Evolutionary conservation across 768 basidiomycete genomes (phyloP), one percentile per base, ranked within the genome.

Genomic region (Phaeolepiota aurea): DNA sequence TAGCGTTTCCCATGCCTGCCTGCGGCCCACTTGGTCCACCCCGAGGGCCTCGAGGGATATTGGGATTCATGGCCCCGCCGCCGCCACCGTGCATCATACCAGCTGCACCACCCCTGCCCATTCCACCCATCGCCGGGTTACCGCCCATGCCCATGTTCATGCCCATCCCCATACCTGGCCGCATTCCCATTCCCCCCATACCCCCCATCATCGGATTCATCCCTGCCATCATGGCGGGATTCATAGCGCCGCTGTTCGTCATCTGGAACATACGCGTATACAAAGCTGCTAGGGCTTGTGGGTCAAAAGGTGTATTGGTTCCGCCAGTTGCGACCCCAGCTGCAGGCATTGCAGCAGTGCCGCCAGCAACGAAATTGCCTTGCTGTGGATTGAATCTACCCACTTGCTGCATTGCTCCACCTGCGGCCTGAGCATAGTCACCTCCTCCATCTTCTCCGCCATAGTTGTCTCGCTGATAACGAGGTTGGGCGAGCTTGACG

Each of bases 181-280:
- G 61, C 32, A 50, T 50, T 14, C 57, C 58, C 44, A 60, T 61
- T 19, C 51, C 62, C 22, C 63, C 66, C 62, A 66, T 65, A 3
- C 59, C 63, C 48, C 67, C 69, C 41, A 62, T 62, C 52, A 67
- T 63, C 16, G 60, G 59, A 49, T 63, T 57, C 62, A 63, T 64
- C 3, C 66, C 68, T 10, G 66, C 71, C 68, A 74, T 73, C 76
- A 81, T 79, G 56, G 69, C 74, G 3, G 72, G 72, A 53, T 75
- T 74, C 63, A 73, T 69, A 37, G 57, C 61, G 2, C 71, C 72
- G 0, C 68, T 78, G 25, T 77, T 75, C 36, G 86, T 76, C 67
- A 87, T 84, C 55, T 83, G 80, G 71, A 89, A 84, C 94, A 98
- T 97, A 46, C 90, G 84, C 23, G 92, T 89, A 63, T 96, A 98